These are phyloP conservation scores for Aspergillus bertholletiae DNA, from an alignment of 495 filamentous ascomycete genomes.

Conservation along the genomic window DNA sequence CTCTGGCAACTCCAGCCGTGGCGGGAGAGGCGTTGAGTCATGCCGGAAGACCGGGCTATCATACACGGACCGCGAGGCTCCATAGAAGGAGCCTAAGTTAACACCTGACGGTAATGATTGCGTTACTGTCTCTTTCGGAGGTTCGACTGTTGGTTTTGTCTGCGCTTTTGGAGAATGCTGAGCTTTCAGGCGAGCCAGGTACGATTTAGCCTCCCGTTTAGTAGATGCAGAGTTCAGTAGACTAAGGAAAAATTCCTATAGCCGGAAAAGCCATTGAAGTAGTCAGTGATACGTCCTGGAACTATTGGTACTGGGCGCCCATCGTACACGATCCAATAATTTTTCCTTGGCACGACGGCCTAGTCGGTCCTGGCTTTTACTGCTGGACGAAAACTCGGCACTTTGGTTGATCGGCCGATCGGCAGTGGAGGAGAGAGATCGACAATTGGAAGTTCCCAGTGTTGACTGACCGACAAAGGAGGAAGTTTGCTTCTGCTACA, in stretches of 20 bases:
- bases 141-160: slow-evolving; percentile 15
- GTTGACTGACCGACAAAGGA: slow-evolving; percentile 10
- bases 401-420: slow-evolving; percentile 25
- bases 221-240: slow-evolving; percentile 81
- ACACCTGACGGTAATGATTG: slow-evolving; percentile 40
- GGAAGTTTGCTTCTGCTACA: slow-evolving; percentile 19
- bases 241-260: slow-evolving; percentile 76
- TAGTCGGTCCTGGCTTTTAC: slow-evolving; percentile 31
- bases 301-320: neutral
- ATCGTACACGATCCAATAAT: slow-evolving; percentile 39
- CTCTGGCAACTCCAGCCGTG: slow-evolving; percentile 24
- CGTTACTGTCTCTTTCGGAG: slow-evolving; percentile 15
- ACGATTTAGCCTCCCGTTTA: slow-evolving; percentile 84
- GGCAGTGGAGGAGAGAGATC: slow-evolving; percentile 16
- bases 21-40: slow-evolving; percentile 34
- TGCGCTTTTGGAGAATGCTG: slow-evolving; percentile 22
- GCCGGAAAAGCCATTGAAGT: neutral
- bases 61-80: slow-evolving; percentile 55
- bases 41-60: slow-evolving; percentile 62
- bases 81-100: slow-evolving; percentile 62
- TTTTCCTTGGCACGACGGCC: slow-evolving; percentile 48
- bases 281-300: neutral
- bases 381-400: slow-evolving; percentile 36
- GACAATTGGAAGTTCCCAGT: slow-evolving; percentile 16
- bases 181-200: slow-evolving; percentile 73